These are phyloP conservation scores for Aspergillus spinulosporus DNA, from an alignment of 2,329 filamentous ascomycete genomes.

Conservation along the genomic window DNA sequence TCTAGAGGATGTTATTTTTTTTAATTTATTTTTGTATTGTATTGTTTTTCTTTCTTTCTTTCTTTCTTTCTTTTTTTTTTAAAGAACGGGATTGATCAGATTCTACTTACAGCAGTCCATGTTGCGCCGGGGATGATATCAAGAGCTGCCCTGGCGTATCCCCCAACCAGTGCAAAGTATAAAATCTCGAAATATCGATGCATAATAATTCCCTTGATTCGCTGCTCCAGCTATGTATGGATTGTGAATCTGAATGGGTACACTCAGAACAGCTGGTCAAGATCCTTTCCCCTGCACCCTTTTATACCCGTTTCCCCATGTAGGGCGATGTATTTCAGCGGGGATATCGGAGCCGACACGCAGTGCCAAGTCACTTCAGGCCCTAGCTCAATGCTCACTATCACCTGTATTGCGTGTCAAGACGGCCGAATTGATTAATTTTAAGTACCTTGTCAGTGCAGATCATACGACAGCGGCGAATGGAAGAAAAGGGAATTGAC, in stretches of 20 bases:
- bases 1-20: neutral
- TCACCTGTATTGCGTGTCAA: no score
- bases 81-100: neutral
- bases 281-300: neutral
- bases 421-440: no score
- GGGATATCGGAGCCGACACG: neutral
- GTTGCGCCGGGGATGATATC: slow-evolving; percentile 44
- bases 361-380: neutral
- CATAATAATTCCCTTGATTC: neutral
- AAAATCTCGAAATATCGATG: neutral
- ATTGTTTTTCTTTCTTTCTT: no score
- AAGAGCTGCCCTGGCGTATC: slow-evolving; percentile 5
- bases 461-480: neutral
- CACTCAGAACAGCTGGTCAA: neutral
- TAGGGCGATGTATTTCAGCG: neutral
- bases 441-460: neutral
- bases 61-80: no score
- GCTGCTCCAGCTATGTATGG: neutral
- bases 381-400: neutral
- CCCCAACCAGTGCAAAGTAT: neutral
- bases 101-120: slow-evolving; percentile 41
- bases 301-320: neutral
- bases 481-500: neutral
- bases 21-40: no score
- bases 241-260: neutral